These are phyloP conservation scores for Mortierella sp. DNA, from an alignment of 371 early-diverging fungal species.

Conservation along the genomic window DNA sequence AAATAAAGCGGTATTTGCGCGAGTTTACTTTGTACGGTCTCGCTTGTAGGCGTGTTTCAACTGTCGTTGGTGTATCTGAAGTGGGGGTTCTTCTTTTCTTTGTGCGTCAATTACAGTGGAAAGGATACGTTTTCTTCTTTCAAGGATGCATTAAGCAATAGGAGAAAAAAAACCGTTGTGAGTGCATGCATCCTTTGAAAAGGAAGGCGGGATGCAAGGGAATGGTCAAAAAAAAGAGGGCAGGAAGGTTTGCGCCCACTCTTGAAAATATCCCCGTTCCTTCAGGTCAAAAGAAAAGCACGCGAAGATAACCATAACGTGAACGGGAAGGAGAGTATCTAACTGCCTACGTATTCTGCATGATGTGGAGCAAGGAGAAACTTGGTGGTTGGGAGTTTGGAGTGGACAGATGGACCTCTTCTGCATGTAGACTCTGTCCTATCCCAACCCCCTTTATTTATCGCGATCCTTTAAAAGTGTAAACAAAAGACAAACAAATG, in stretches of 20 bases:
- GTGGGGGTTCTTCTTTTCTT: background rate
- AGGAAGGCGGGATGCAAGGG: background rate
- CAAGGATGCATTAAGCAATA: background rate
- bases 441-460: background rate
- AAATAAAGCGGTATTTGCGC: conserved; percentile 10
- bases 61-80: background rate
- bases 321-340: background rate
- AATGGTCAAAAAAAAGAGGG: background rate
- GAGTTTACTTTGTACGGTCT: background rate
- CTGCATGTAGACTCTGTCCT: background rate
- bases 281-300: background rate
- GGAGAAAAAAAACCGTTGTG: background rate
- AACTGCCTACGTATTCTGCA: background rate
- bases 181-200: background rate
- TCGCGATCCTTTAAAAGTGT: background rate
- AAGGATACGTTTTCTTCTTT: background rate
- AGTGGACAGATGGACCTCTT: background rate
- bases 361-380: background rate
- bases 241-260: conserved; percentile 7
- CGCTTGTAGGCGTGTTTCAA: background rate
- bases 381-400: background rate
- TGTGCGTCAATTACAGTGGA: background rate
- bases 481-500: background rate
- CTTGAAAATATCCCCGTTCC: background rate
- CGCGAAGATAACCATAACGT: background rate